Conservation (phyloP, 257 asterid genomes). For the Solanum habrochaites region DNA sequence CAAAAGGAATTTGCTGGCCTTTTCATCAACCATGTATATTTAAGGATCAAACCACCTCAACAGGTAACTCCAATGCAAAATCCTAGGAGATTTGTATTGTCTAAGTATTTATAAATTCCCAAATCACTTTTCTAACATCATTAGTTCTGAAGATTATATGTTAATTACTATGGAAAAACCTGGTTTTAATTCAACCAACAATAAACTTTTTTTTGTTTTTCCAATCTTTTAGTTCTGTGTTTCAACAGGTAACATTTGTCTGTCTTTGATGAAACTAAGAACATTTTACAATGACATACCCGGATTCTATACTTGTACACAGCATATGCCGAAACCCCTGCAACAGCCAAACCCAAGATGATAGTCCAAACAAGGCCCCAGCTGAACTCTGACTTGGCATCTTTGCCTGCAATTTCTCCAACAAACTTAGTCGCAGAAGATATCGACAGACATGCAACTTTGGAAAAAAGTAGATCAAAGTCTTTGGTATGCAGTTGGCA, state of each 20-base stretch:
- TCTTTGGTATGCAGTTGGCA: background rate
- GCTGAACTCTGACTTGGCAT: constrained; percentile 20
- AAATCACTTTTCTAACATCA: background rate
- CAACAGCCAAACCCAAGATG: constrained; percentile 49
- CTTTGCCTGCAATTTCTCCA: constrained; percentile 49
- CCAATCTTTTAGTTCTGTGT: background rate
- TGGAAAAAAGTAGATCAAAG: background rate
- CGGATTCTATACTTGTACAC: constrained; percentile 78
- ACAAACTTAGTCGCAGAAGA: background rate
- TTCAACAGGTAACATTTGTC: background rate
- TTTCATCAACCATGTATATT: background rate
- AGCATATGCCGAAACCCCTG: constrained; percentile 66
- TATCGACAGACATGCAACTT: background rate
- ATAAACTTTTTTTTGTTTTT: too few species aligned
- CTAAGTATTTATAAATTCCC: background rate
- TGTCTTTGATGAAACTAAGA: background rate
- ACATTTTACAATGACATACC: constrained; percentile 30
- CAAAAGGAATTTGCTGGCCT: background rate
- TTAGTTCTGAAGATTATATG: background rate
- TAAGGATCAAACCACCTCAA: background rate
- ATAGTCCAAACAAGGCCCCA: constrained; percentile 72
- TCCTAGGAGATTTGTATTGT: background rate
- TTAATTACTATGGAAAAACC: background rate
- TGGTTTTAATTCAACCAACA: too few species aligned
- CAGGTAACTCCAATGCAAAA: background rate